Evolutionary conservation across 129 eudicot species (phyloP), one percentile per base, ranked within the genome.

Genomic region (Saussurea involucrata): DNA sequence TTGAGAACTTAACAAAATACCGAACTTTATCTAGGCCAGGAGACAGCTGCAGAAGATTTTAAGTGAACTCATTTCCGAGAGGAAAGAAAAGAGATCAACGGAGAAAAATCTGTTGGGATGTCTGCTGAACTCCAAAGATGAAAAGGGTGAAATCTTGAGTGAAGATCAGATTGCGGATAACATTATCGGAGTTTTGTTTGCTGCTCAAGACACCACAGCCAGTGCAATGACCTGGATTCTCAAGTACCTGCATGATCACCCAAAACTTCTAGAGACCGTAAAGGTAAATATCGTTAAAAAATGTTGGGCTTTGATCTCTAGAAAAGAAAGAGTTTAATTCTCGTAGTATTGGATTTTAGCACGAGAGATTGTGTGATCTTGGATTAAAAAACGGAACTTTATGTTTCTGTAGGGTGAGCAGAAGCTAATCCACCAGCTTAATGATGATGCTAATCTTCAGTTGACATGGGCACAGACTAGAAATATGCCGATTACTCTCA

Each of bases 391-490:
- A 24, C n/a, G 20, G 2, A 49, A 71, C 44, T 77, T 70, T 66
- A 61, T 78, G 69, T 37, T 34, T 71, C 24, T 83, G 85, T 83
- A 88, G 92, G 89, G 77, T 69, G 92, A 88, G 65, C 92, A 88
- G 81, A 83, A 65, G 82, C 77, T n/a, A 37, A 83, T 88, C 53
- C 65, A 78, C 66, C 42, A 70, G 67, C 72, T 55, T 36, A 88
- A 85, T 70, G 75, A 77, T 11, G 78, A 78, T 31, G 81, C 84
- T 46, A 72, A 77, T 73, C 72, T 60, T 65, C 79, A 61, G 31
- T 77, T 88, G 85, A 80, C 92, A 76, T 88, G 92, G 92, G 66
- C 79, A 42, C 89, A 88, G n/a, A 85, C 92, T 71, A 85, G 92
- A 72, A 83, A 85, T 34, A 88, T 88, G 92, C 89, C 92, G 13